Evolutionary conservation across 2,329 filamentous ascomycete species (phyloP).

Genomic region (Fonsecaea monophora): DNA sequence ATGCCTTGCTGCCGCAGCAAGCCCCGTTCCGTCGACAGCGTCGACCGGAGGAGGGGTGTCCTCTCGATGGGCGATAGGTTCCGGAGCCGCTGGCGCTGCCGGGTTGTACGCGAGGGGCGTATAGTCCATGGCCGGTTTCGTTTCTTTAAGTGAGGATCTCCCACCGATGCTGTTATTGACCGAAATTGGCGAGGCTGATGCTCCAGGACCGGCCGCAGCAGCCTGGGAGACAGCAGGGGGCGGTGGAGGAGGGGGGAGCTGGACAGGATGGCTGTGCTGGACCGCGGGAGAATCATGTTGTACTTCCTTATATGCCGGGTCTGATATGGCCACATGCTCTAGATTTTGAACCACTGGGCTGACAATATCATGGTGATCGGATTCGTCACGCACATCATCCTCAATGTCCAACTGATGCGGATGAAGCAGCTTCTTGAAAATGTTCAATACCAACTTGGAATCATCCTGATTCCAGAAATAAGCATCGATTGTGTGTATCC

Average conservation of each 20-base stretch:
- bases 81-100: slow-evolving; percentile 69
- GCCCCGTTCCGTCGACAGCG: slow-evolving; percentile 56
- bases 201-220: slow-evolving; percentile 16
- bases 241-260: slow-evolving; percentile 38
- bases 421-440: slow-evolving; percentile 47
- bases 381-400: slow-evolving; percentile 52
- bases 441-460: slow-evolving; percentile 61
- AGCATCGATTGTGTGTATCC: slow-evolving; percentile 66
- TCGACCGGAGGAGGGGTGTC: slow-evolving; percentile 70
- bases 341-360: slow-evolving; percentile 69
- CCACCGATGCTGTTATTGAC: slow-evolving; percentile 21
- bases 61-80: slow-evolving; percentile 69
- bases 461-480: slow-evolving; percentile 70
- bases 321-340: slow-evolving; percentile 66
- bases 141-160: slow-evolving; percentile 19
- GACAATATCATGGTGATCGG: slow-evolving; percentile 46
- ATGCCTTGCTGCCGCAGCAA: slow-evolving; percentile 50
- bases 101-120: slow-evolving; percentile 69
- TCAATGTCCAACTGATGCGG: slow-evolving; percentile 53
- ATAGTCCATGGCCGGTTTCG: slow-evolving; percentile 41
- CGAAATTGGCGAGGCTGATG: slow-evolving; percentile 28
- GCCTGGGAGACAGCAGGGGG: slow-evolving; percentile 25
- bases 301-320: slow-evolving; percentile 56
- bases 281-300: slow-evolving; percentile 42
- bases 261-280: slow-evolving; percentile 41